phyloP scores from a whole-genome alignment of 257 asterid genomes.

The Hygrophila difformis region DNA sequence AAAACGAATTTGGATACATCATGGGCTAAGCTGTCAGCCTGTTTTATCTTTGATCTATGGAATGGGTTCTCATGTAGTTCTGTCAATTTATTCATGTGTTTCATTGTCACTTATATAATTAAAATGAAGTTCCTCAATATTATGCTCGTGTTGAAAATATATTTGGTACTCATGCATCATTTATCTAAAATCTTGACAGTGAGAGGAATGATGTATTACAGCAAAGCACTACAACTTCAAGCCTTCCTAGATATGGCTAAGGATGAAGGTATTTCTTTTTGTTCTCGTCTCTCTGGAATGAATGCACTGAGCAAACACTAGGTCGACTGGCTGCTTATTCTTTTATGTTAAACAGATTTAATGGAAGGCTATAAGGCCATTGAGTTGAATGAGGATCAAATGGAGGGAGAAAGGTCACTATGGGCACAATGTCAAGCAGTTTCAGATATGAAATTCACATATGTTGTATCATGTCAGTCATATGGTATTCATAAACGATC shows the following conservation, averaged over 20 bases:
- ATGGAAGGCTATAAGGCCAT: conserved; percentile 91
- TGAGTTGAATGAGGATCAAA: conserved; percentile 74
- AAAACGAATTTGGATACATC: background rate
- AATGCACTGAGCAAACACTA: background rate
- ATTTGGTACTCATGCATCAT: conserved; percentile 4
- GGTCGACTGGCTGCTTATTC: conserved; percentile 2
- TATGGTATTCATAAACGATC: conserved; percentile 87
- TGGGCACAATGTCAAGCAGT: conserved; percentile 90
- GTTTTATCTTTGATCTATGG: too few relatives aligned
- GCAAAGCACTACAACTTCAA: conserved; percentile 87
- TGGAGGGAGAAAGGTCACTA: conserved; percentile 70
- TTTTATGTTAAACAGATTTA: conserved; percentile 43
- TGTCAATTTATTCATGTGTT: too few relatives aligned
- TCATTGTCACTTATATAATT: too few relatives aligned
- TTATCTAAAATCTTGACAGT: conserved; percentile 35
- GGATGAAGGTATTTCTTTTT: conserved; percentile 56
- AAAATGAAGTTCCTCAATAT: too few relatives aligned
- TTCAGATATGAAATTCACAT: conserved; percentile 86
- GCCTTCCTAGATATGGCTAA: conserved; percentile 94
- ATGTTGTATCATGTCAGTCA: conserved; percentile 78
- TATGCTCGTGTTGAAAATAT: background rate
- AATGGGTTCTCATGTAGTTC: too few relatives aligned
- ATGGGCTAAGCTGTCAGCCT: too few relatives aligned
- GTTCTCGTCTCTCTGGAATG: conserved; percentile 3
- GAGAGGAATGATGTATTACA: conserved; percentile 95